Evolutionary conservation across 140 eudicot genomes (phyloP).

Genomic region (Erigeron philadelphicus): DNA sequence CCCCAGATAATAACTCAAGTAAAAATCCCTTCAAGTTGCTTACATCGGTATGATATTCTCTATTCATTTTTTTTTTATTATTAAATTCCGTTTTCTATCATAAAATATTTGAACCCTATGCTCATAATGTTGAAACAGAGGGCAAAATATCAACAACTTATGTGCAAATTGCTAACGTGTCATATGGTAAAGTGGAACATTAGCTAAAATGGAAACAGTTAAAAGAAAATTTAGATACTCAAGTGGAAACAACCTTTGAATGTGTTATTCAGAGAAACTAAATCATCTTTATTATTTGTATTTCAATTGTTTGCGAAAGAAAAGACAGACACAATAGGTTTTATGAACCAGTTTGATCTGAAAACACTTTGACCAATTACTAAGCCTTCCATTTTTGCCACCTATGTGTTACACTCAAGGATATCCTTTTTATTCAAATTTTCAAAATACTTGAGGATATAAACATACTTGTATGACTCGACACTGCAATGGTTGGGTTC

Average conservation of each 20-base stretch:
- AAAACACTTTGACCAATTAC: background rate
- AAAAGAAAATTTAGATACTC: background rate
- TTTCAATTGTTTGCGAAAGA: background rate
- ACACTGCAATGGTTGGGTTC: background rate
- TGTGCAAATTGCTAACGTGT: background rate
- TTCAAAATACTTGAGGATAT: background rate
- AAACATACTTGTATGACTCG: background rate
- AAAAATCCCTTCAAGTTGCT: slow-evolving; percentile 67
- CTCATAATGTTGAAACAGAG: background rate
- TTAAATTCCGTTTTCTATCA: background rate
- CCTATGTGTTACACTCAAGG: background rate
- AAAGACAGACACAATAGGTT: background rate
- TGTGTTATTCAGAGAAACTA: background rate
- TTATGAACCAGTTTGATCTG: background rate
- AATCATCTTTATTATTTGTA: background rate
- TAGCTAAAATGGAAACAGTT: background rate
- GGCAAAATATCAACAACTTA: background rate
- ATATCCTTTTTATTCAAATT: background rate
- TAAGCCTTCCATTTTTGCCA: background rate
- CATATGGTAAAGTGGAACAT: background rate
- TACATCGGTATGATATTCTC: slow-evolving; percentile 40
- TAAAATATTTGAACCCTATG: slow-evolving; percentile 12
- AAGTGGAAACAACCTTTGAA: background rate
- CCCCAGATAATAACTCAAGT: slow-evolving; percentile 41
- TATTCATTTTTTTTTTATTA: background rate